Conservation (phyloP, 805 yeast genomes). For the Wickerhamomyces chambardii region DNA sequence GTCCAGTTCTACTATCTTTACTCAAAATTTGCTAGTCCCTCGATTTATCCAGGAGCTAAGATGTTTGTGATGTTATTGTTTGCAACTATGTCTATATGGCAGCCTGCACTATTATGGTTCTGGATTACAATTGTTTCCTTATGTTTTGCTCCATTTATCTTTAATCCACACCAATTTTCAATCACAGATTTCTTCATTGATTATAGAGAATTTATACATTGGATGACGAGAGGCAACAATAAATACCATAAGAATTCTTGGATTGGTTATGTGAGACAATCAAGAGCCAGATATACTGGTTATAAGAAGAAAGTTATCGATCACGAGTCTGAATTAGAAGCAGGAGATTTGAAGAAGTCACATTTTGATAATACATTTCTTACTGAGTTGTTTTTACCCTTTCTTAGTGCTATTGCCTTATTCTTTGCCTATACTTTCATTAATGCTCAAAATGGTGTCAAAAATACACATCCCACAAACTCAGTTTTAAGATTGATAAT, state of each 20-base stretch:
- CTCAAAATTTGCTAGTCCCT: constrained; percentile 65
- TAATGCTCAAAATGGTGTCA: constrained; percentile 83
- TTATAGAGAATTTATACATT: constrained; percentile 51
- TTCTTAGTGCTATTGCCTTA: constrained; percentile 58
- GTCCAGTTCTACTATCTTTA: constrained; percentile 63
- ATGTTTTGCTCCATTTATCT: constrained; percentile 62
- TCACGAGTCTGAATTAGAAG: constrained; percentile 53
- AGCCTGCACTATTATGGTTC: constrained; percentile 62
- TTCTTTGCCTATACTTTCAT: constrained; percentile 71
- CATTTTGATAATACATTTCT: constrained; percentile 69
- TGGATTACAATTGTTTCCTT: constrained; percentile 64
- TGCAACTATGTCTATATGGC: constrained; percentile 78
- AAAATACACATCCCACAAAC: constrained; percentile 36
- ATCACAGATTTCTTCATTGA: constrained; percentile 65
- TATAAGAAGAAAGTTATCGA: constrained; percentile 68
- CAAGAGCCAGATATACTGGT: constrained; percentile 89
- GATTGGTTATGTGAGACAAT: constrained; percentile 64
- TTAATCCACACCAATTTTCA: constrained; percentile 71
- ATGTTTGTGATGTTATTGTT: constrained; percentile 63
- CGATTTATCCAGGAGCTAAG: constrained; percentile 73
- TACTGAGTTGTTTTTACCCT: constrained; percentile 72
- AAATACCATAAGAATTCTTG: constrained; percentile 65
- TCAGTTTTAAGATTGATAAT: constrained; percentile 55
- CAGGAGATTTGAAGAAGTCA: constrained; percentile 60
- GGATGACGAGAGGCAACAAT: constrained; percentile 79